Evolutionary conservation across 495 filamentous ascomycete species (phyloP), one percentile per base, ranked within the genome.

Genomic region (Schizothecium vesticola): DNA sequence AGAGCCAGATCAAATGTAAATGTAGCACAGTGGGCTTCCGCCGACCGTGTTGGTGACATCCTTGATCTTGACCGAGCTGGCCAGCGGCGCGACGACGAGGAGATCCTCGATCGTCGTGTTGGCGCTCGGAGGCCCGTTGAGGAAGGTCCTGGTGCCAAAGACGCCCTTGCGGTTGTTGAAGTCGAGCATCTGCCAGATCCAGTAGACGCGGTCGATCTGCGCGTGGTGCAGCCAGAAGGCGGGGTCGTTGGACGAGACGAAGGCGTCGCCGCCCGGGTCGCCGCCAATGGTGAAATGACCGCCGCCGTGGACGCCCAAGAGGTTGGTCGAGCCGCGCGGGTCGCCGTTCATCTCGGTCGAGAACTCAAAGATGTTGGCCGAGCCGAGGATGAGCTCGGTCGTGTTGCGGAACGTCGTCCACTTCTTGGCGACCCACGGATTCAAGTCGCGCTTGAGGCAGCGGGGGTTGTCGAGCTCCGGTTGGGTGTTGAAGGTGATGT

Each of bases 181-280:
- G 69, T 91, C 83, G 65, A 84, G 72, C 61, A 81, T 84, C 78
- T 92, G 89, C 90, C 90, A 92, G 25, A 87, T 86, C 84, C 87
- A 89, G 80, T 84, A 92, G 3, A 86, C 57, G 21, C 87, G 85
- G 74, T 91, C 89, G 60, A 91, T 80, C 83, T 86, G 84, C n/a
- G 79, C 82, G 73, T 91, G 90, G 73, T 91, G 89, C 19, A 88
- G 80, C 72, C 78, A 92, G 77, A 92, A 92, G 12, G 79, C 83
- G 10, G 89, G 89, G 67, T 91, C 90, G 9, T 86, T 85, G 4
- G 88, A 83, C 26, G 81, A 85, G 13, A 78, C 79, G 68, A 81
- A 89, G 24, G 86, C 72, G 74, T 90, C 88, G 2, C 69, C 60
- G 2, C 82, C 84, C 11, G 79, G 76, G 56, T 72, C 65, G n/a